A percentile compares a stretch with the other conserved stretches of the same genome.
These are phyloP conservation scores for Paramecium pentaurelia DNA, from an alignment of 73 alveolate species.

Conservation along the genomic window DNA sequence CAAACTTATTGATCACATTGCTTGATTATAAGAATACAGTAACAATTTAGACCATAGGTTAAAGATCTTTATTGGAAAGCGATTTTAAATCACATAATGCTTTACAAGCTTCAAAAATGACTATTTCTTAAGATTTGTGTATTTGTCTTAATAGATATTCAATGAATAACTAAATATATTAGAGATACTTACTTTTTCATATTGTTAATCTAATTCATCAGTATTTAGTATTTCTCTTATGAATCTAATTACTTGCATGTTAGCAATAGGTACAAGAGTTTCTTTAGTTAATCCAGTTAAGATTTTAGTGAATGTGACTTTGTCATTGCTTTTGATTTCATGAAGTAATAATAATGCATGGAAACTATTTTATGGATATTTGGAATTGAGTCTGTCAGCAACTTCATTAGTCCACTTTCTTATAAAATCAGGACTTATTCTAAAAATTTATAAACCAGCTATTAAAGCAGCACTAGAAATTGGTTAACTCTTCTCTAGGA, in stretches of 20 bases:
- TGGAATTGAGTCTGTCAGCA: conserved; percentile 48
- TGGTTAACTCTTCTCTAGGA: conserved; percentile 52
- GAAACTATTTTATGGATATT: conserved; percentile 25
- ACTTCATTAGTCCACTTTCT: conserved; percentile 59
- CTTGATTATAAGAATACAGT: conserved; percentile 35
- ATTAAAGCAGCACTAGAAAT: conserved; percentile 58
- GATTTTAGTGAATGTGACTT: conserved; percentile 24
- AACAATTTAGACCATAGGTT: conserved; percentile 27
- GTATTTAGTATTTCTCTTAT: conserved; percentile 28
- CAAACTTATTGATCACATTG: conserved; percentile 47
- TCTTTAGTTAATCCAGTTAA: conserved; percentile 48
- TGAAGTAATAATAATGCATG: conserved; percentile 36
- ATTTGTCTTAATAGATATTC: conserved; percentile 56
- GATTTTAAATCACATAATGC: conserved; percentile 55
- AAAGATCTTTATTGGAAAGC: conserved; percentile 47
- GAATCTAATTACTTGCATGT: conserved; percentile 50
- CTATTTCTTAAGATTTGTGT: conserved; percentile 52
- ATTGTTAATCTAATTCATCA: conserved; percentile 27
- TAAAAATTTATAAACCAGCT: conserved; percentile 47
- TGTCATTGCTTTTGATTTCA: neutral
- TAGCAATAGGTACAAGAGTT: conserved; percentile 52
- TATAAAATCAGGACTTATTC: conserved; percentile 31
- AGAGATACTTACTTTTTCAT: conserved; percentile 3
- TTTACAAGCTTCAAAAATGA: conserved; percentile 49
- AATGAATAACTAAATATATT: neutral